A percentile compares a stretch with the other conserved stretches of the same genome.
These are phyloP conservation scores for Blastobotrys robertii DNA, from an alignment of 805 yeast species.

Conservation along the genomic window DNA sequence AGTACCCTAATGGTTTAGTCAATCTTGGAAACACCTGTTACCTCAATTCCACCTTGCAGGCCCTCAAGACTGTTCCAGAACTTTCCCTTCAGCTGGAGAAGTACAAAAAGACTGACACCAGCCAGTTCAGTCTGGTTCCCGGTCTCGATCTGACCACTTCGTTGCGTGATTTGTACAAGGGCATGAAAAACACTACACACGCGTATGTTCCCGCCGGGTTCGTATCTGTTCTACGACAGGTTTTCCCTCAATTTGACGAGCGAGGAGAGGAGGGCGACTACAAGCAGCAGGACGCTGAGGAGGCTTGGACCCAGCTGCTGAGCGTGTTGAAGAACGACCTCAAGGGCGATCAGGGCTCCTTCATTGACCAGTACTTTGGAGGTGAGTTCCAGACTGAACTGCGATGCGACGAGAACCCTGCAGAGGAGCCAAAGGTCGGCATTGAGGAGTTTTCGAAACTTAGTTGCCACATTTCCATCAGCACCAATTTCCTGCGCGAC, in stretches of 20 bases:
- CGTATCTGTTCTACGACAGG: conserved; percentile 42
- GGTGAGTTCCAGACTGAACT: conserved; percentile 54
- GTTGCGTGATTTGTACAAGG: conserved; percentile 24
- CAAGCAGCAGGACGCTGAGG: conserved; percentile 98
- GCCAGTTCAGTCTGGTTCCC: too few species aligned
- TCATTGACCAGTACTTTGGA: conserved; percentile 49
- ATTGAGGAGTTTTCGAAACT: conserved; percentile 59
- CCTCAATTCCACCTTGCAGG: conserved; percentile 60
- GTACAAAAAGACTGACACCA: conserved; percentile 18
- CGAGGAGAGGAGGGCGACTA: conserved; percentile 52
- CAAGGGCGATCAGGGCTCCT: conserved; percentile 25
- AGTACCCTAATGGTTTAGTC: conserved; percentile 51
- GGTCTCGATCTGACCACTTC: conserved; percentile 22
- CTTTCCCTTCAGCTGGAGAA: conserved; percentile 36
- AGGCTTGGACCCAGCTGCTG: conserved; percentile 75
- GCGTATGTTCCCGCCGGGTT: conserved; percentile 63
- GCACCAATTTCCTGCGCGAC: conserved; percentile 79
- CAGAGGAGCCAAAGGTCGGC: conserved; percentile 36
- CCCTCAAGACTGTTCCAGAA: conserved; percentile 40
- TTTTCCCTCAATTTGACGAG: conserved; percentile 86
- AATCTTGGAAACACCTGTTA: conserved; percentile 75
- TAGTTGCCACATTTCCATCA: conserved; percentile 78
- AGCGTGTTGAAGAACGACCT: conserved; percentile 29
- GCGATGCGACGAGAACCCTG: conserved; percentile 49
- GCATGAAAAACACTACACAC: conserved; percentile 25